Evolutionary conservation across 2,329 filamentous ascomycete genomes (phyloP), one percentile per base, ranked within the genome.

Genomic region (Canariomyces notabilis): DNA sequence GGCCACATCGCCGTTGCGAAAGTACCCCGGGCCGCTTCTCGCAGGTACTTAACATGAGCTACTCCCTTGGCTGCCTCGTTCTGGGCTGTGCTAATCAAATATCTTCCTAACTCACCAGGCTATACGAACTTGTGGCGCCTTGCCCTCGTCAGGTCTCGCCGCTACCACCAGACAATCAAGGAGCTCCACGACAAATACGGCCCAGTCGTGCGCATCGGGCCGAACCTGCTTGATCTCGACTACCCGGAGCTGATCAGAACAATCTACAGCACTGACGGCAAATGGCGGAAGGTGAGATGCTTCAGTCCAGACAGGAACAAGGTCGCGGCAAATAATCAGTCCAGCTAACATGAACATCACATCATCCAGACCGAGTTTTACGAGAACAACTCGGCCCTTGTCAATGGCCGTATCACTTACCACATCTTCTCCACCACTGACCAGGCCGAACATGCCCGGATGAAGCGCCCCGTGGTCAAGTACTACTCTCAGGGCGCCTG

Each of bases 211-310:
- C 62, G 65, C 12, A 62, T 67, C 21, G 65, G 60, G 0, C 66
- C 66, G 36, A 75, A 74, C 19, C 66, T 67, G 4, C 67, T 78
- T 8, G 71, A 72, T 37, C 75, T 76, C 55, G 74, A 77, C 51
- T 70, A 72, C 26, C 74, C 75, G n/a, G 72, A 77, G 52, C 58
- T 75, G 51, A 69, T 62, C 51, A 62, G 62, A 45, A 61, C 58
- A 1, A 45, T 66, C 9, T 67, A 66, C 45, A 56, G 53, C 43
- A 59, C 58, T 12, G 57, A 65, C 37, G 58, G 52, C 2, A 57
- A 59, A 48, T 64, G 48, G 61, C 33, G 34, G 15, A 61, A 62
- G 51, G 57, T 60, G 45, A 11, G 43, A 8, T 15, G 5, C 20
- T 33, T n/a, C n/a, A n/a, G n/a, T n/a, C n/a, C n/a, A n/a, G n/a